A percentile compares a stretch with the other conserved stretches of the same genome.
These are phyloP conservation scores for Persicaria maculosa DNA, from an alignment of 148 eudicot genomes.

Conservation along the genomic window DNA sequence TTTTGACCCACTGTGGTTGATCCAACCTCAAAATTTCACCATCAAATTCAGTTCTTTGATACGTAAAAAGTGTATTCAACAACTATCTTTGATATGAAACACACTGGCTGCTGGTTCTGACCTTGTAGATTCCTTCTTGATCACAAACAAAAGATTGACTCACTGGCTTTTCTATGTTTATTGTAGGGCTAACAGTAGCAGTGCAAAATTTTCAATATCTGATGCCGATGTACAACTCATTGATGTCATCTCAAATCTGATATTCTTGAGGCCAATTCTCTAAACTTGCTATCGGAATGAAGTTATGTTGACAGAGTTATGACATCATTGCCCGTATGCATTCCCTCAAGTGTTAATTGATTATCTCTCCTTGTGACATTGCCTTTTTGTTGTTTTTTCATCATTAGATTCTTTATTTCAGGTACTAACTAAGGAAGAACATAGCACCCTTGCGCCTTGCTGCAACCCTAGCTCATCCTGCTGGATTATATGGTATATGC, in stretches of 20 bases:
- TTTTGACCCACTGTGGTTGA: too few relatives aligned
- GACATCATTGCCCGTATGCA: slow-evolving; percentile 73
- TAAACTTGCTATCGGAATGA: slow-evolving; percentile 45
- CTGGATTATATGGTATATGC: slow-evolving; percentile 68
- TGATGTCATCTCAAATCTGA: slow-evolving; percentile 43
- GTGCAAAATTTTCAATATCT: slow-evolving; percentile 53
- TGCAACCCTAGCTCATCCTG: slow-evolving; percentile 91
- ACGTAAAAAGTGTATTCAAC: too few relatives aligned
- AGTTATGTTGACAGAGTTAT: slow-evolving; percentile 57
- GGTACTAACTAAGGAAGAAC: slow-evolving; percentile 83
- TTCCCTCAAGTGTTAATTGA: slow-evolving; percentile 1
- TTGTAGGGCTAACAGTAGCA: slow-evolving; percentile 48
- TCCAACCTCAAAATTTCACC: too few relatives aligned
- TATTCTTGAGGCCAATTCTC: slow-evolving; percentile 45
- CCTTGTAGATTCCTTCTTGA: neutral
- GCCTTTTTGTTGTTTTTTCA: neutral
- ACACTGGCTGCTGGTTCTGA: neutral
- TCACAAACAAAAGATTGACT: neutral
- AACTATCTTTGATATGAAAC: too few relatives aligned
- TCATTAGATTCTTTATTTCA: slow-evolving; percentile 8
- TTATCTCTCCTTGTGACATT: neutral
- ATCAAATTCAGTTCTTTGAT: too few relatives aligned
- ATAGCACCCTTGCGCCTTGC: slow-evolving; percentile 68
- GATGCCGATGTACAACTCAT: slow-evolving; percentile 43
- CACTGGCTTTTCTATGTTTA: slow-evolving; percentile 5